Percentiles rank a stretch among this genome's conserved stretches.
Conservation (phyloP, 2,329 filamentous ascomycete species). For the Cladorrhinum sp. region DNA sequence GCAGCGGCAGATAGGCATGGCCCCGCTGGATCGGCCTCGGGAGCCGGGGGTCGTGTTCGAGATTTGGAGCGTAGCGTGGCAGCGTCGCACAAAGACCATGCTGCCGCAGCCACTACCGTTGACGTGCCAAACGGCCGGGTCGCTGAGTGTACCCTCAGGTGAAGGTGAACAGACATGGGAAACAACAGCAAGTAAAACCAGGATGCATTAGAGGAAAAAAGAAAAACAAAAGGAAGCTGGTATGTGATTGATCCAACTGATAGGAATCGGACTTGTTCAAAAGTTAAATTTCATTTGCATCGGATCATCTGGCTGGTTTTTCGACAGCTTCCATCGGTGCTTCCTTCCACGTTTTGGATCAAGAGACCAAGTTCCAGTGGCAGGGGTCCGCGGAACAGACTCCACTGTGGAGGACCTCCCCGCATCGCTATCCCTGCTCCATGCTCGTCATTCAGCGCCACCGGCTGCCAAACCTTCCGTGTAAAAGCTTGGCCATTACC, state of each 20-base stretch:
- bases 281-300: not conserved
- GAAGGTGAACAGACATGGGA: not conserved
- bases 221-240: not conserved
- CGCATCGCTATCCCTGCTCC: not conserved
- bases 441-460: constrained; percentile 4
- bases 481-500: not conserved
- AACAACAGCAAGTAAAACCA: not conserved
- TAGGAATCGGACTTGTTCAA: not conserved
- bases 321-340: not conserved
- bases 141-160: not conserved
- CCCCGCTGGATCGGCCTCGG: constrained; percentile 8
- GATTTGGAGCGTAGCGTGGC: not conserved
- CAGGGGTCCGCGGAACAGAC: not conserved
- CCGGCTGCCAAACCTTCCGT: not conserved
- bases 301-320: not conserved
- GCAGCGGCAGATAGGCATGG: constrained; percentile 9
- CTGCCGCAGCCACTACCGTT: not conserved
- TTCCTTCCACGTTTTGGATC: not conserved
- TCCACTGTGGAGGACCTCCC: not conserved
- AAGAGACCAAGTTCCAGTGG: not conserved
- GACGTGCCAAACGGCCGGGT: not conserved
- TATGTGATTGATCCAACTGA: not conserved
- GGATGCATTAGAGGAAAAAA: not conserved
- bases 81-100: constrained; percentile 1
- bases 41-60: constrained; percentile 1